Evolutionary conservation across 2,329 filamentous ascomycete species (phyloP).

Genomic region (Coniochaeta hoffmannii): DNA sequence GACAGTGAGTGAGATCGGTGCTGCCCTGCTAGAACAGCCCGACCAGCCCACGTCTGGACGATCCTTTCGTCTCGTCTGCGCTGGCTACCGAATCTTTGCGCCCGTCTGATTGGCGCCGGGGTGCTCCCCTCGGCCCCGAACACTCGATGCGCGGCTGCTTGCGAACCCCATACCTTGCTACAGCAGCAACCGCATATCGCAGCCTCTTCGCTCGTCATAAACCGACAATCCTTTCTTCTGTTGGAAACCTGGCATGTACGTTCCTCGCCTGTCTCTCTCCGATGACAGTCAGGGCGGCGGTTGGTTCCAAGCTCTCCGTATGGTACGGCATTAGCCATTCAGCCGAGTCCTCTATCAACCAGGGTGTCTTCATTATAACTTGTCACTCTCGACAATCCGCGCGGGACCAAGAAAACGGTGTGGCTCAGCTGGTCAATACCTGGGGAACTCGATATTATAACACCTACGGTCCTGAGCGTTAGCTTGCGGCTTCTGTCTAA

Average conservation of each 20-base stretch:
- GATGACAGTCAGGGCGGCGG: slow-evolving; percentile 19
- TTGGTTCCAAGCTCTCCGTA: slow-evolving; percentile 28
- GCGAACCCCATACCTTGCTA: slow-evolving; percentile 10
- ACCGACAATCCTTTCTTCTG: slow-evolving; percentile 11
- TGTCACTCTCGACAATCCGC: slow-evolving; percentile 21
- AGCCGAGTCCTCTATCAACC: slow-evolving; percentile 35
- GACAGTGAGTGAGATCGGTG: slow-evolving; percentile 2
- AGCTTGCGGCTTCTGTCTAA: slow-evolving; percentile 26
- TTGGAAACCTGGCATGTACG: slow-evolving; percentile 13
- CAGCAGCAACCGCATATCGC: slow-evolving; percentile 10
- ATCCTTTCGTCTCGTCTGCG: slow-evolving; percentile 16
- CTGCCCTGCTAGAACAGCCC: slow-evolving; percentile 1
- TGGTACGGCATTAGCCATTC: slow-evolving; percentile 41
- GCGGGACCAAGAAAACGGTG: slow-evolving; percentile 13
- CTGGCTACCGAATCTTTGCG: slow-evolving; percentile 18
- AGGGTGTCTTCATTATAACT: slow-evolving; percentile 28
- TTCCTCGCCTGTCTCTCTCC: slow-evolving; percentile 16
- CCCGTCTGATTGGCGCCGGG: slow-evolving; percentile 16
- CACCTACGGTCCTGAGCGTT: slow-evolving; percentile 12
- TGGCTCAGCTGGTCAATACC: slow-evolving; percentile 30
- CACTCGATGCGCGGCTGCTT: background rate
- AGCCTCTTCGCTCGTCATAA: slow-evolving; percentile 9
- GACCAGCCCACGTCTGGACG: slow-evolving; percentile 10
- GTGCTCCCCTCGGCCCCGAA: slow-evolving; percentile 2
- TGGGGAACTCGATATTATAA: slow-evolving; percentile 13